These are phyloP conservation scores for Physocladia obscura DNA, from an alignment of 192 early-diverging fungal species.

Conservation along the genomic window DNA sequence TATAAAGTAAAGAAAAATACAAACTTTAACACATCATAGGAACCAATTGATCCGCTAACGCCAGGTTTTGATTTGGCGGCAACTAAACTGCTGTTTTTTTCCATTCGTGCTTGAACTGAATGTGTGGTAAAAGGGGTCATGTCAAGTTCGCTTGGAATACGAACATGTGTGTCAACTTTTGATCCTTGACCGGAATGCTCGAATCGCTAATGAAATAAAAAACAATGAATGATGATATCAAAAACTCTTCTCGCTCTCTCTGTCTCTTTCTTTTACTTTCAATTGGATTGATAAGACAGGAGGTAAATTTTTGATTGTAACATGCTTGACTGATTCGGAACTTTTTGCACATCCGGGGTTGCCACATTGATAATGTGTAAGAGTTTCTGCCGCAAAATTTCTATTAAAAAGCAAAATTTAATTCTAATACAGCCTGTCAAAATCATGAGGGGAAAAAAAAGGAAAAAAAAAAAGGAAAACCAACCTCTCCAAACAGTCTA, in stretches of 20 bases:
- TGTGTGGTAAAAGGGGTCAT: constrained; percentile 87
- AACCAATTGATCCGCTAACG: constrained; percentile 6
- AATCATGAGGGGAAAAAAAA: too few species aligned
- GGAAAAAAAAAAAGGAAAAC: neutral
- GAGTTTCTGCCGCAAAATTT: constrained; percentile 79
- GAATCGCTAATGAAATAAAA: constrained; percentile 67
- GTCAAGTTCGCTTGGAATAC: constrained; percentile 80
- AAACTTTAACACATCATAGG: constrained; percentile 27
- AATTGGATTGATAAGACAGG: constrained; percentile 89
- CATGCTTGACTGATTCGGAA: constrained; percentile 63
- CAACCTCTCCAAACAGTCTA: constrained; percentile 70
- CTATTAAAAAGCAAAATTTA: constrained; percentile 19
- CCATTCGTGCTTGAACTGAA: constrained; percentile 40
- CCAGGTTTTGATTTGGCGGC: neutral
- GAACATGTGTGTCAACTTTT: constrained; percentile 88
- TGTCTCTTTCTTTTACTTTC: constrained; percentile 55
- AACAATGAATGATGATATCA: neutral
- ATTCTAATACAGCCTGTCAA: neutral
- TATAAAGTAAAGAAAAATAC: constrained; percentile 7
- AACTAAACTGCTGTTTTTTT: constrained; percentile 1
- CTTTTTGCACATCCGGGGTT: constrained; percentile 25
- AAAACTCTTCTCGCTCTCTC: neutral
- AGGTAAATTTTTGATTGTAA: constrained; percentile 81
- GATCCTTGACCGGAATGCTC: constrained; percentile 66
- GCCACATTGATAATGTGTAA: constrained; percentile 68